phyloP scores from a whole-genome alignment of 768 basidiomycete species.

The Lactifluus rugatus region DNA sequence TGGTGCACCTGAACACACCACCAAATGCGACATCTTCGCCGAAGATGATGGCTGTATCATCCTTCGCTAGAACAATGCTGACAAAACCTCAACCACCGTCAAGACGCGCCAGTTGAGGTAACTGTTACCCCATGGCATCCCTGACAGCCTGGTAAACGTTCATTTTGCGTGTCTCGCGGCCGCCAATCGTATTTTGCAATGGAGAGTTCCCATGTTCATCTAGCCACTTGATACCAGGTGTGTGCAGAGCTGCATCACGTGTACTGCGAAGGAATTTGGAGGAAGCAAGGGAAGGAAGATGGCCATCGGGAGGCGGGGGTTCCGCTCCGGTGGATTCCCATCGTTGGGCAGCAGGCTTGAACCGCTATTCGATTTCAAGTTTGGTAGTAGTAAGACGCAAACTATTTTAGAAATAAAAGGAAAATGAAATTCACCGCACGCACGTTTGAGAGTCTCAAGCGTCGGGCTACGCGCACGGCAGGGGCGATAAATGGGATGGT shows the following conservation, averaged over 20 bases:
- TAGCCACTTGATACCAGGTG: constrained; percentile 62
- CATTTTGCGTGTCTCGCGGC: constrained; percentile 89
- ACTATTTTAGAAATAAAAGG: not conserved
- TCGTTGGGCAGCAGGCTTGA: constrained; percentile 9
- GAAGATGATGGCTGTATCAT: constrained; percentile 82
- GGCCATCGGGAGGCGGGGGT: constrained; percentile 72
- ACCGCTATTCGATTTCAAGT: not conserved
- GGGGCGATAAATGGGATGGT: constrained; percentile 22
- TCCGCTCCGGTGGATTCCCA: constrained; percentile 34
- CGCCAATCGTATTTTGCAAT: constrained; percentile 44
- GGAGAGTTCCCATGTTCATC: constrained; percentile 45
- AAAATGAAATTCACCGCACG: not conserved
- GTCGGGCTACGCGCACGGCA: constrained; percentile 17
- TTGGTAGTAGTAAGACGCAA: not conserved
- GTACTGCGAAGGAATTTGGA: constrained; percentile 56
- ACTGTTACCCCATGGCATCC: constrained; percentile 70
- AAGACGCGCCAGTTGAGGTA: not conserved
- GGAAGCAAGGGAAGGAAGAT: constrained; percentile 60
- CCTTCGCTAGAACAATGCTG: constrained; percentile 75
- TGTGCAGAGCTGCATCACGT: constrained; percentile 60
- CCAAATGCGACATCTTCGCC: constrained; percentile 91
- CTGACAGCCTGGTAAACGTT: constrained; percentile 90
- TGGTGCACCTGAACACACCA: constrained; percentile 89
- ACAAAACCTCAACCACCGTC: not conserved
- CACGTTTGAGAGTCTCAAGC: constrained; percentile 8